Evolutionary conservation across 2,329 filamentous ascomycete genomes (phyloP).

Genomic region (Chaetomium globosum): DNA sequence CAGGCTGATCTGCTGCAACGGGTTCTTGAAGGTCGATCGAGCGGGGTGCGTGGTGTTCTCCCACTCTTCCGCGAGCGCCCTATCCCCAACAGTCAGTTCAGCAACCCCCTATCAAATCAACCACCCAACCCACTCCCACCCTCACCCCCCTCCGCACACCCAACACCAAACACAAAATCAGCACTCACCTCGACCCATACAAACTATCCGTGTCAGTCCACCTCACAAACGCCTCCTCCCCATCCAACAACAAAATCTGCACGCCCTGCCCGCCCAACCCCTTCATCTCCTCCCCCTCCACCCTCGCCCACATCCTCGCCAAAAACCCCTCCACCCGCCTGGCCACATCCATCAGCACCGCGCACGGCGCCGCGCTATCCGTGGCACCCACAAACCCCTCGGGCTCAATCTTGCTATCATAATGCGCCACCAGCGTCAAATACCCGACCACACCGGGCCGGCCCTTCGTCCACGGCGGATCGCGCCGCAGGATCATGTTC

Average conservation of each 20-base stretch:
- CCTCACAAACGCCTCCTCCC: conserved; percentile 74
- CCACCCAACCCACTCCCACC: neutral
- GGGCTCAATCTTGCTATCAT: conserved; percentile 74
- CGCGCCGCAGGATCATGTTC: conserved; percentile 75
- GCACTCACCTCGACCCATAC: conserved; percentile 70
- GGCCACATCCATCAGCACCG: conserved; percentile 79
- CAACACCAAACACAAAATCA: neutral
- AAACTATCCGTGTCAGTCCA: conserved; percentile 76
- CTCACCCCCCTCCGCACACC: neutral
- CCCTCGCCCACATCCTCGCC: conserved; percentile 69
- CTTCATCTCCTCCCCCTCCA: conserved; percentile 52
- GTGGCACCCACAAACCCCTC: conserved; percentile 80
- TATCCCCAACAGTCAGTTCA: conserved; percentile 34
- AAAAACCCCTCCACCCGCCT: conserved; percentile 70
- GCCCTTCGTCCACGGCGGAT: conserved; percentile 69
- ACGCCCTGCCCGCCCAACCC: conserved; percentile 61
- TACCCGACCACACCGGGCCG: conserved; percentile 69
- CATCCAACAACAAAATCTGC: conserved; percentile 79
- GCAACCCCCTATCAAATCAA: neutral
- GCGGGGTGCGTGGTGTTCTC: conserved; percentile 66
- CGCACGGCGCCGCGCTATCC: conserved; percentile 82
- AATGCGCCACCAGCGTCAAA: conserved; percentile 80
- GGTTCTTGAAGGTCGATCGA: conserved; percentile 68
- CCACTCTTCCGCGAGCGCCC: conserved; percentile 72
- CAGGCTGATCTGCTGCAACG: conserved; percentile 71